These are phyloP conservation scores for Ustilago sp. DNA, from an alignment of 1,284 basidiomycete species.

Conservation along the genomic window DNA sequence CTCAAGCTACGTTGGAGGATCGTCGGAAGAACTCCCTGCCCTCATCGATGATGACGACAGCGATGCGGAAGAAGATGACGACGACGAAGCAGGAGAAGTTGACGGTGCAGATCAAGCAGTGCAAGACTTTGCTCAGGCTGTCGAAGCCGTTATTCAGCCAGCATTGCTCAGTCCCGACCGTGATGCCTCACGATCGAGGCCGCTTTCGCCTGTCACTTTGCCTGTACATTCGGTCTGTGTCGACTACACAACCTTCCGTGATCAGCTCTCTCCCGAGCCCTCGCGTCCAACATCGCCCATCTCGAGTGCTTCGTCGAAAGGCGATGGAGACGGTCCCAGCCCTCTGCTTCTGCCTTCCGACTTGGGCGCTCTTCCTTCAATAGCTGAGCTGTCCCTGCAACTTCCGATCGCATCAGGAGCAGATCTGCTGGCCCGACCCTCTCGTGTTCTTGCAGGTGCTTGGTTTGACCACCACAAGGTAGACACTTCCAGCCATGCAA, in stretches of 20 bases:
- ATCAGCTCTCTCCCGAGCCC: conserved; percentile 33
- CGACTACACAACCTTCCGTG: conserved; percentile 20
- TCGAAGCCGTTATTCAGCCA: background rate
- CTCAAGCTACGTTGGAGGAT: conserved; percentile 15
- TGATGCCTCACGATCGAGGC: conserved; percentile 12
- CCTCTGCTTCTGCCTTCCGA: conserved; percentile 33
- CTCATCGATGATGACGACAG: conserved; percentile 50
- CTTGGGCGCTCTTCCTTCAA: conserved; percentile 23
- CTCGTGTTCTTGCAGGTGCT: conserved; percentile 14
- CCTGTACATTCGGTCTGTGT: conserved; percentile 28
- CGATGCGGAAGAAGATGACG: conserved; percentile 47
- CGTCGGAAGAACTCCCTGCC: conserved; percentile 49
- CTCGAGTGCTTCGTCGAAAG: conserved; percentile 43
- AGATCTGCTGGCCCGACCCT: conserved; percentile 7
- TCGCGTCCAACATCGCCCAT: conserved; percentile 46
- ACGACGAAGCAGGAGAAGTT: conserved; percentile 34
- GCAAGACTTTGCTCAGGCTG: conserved; percentile 1
- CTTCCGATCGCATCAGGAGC: conserved; percentile 13
- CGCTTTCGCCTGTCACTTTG: conserved; percentile 31
- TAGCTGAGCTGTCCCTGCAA: conserved; percentile 38
- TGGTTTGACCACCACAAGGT: conserved; percentile 35
- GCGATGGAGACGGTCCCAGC: conserved; percentile 28
- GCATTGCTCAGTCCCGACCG: conserved; percentile 10
- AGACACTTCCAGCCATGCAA: conserved; percentile 1
- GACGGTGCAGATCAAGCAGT: conserved; percentile 2